Evolutionary conservation across 148 eudicot species (phyloP), one percentile per base, ranked within the genome.

Genomic region (Cornus kousa): DNA sequence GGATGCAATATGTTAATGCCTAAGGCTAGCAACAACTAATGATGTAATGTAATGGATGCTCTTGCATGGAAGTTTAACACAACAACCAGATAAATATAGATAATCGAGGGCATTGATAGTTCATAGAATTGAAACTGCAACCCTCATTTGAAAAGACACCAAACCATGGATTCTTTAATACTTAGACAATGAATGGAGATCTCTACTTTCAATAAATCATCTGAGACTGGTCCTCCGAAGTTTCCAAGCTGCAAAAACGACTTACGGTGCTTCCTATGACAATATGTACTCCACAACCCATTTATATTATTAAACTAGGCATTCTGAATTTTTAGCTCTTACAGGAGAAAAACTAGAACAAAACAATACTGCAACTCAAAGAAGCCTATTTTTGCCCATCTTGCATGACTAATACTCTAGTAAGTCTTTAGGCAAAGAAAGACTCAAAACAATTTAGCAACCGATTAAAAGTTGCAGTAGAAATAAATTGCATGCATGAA

Each of bases 391-490:
- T 14, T 57, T 12, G 17, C 66, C 24, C 22, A 13, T 24, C 66
- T 24, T 20, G 24, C 23, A n/a, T 19, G 8, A 20, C 23, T 62
- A 62, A 5, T n/a, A 17, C 22, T 62, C 0, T 20, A n/a, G 6
- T 20, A 62, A 62, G 22, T 13, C 20, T 13, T 13, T n/a, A 62
- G 17, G 17, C 59, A 53, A 53, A 11, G 17, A 53, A 53, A 53
- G 59, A 12, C 17, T 3, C 16, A 11, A 11, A 53, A 53, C 6
- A 53, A 53, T 53, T 43, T 65, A 43, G 69, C 12, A 55, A 23
- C 73, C 39, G 37, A 24, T 74, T 14, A 17, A 74, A 43, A 67
- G 59, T 74, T 70, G 68, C 24, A 50, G 73, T 40, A 46, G 67
- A 69, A 39, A 43, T n/a, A 64, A 80, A 74, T 40, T 35, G 78